Evolutionary conservation across 352 stramenopile genomes (phyloP).

Genomic region (Phytophthora idaei): DNA sequence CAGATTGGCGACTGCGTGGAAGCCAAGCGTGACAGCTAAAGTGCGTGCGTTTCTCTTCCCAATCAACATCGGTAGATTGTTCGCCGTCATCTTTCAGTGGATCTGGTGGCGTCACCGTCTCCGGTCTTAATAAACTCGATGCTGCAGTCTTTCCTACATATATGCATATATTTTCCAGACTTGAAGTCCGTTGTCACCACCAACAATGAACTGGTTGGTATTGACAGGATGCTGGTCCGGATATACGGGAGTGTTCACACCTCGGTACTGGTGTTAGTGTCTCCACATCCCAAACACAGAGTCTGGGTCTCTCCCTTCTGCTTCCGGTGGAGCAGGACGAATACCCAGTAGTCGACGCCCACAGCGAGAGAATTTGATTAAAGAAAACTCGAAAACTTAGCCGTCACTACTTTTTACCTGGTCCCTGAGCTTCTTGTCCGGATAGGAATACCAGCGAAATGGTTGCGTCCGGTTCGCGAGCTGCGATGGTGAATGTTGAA

Average conservation of each 20-base stretch:
- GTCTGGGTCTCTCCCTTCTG: constrained; percentile 6
- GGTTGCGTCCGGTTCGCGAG: constrained; percentile 51
- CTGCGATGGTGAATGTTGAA: constrained; percentile 55
- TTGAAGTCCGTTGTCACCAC: constrained; percentile 62
- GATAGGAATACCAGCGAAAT: constrained; percentile 74
- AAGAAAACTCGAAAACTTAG: constrained; percentile 61
- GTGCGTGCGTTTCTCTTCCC: constrained; percentile 52
- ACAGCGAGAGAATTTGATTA: constrained; percentile 74
- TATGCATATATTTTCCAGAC: constrained; percentile 72
- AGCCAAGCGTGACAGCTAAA: constrained; percentile 69
- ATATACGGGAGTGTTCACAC: constrained; percentile 30
- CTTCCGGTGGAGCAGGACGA: constrained; percentile 24
- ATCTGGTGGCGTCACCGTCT: constrained; percentile 22
- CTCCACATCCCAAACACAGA: constrained; percentile 76
- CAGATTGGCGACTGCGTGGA: constrained; percentile 47
- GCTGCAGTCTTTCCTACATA: constrained; percentile 14
- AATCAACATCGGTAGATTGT: constrained; percentile 35
- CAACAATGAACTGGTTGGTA: constrained; percentile 63
- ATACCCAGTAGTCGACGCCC: constrained; percentile 62
- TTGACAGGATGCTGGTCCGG: constrained; percentile 40
- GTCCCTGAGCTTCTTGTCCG: constrained; percentile 74
- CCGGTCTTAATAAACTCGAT: constrained; percentile 40
- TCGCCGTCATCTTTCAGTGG: constrained; percentile 9
- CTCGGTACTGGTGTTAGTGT: constrained; percentile 53
- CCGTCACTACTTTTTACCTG: constrained; percentile 42